Evolutionary conservation across 495 filamentous ascomycete genomes (phyloP).

Genomic region (Tuber microsphaerosporum): DNA sequence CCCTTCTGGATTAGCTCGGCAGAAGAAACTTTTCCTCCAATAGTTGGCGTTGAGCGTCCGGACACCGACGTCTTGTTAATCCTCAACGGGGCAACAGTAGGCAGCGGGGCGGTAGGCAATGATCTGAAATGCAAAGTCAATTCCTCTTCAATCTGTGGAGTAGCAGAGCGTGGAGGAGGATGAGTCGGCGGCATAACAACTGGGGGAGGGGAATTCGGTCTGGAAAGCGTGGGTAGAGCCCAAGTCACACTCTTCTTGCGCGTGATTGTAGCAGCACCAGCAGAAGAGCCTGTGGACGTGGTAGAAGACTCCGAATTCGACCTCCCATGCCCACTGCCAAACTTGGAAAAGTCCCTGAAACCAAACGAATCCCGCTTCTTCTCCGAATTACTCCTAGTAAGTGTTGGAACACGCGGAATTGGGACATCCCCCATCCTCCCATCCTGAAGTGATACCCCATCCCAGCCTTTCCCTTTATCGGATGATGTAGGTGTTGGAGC

Average conservation of each 20-base stretch:
- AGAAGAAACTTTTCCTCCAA: slow-evolving; percentile 21
- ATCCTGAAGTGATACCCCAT: slow-evolving; percentile 39
- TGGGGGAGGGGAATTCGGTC: slow-evolving; percentile 21
- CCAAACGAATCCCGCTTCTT: slow-evolving; percentile 31
- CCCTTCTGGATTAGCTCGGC: slow-evolving; percentile 23
- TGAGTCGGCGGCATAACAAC: slow-evolving; percentile 40
- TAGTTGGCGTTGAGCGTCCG: slow-evolving; percentile 13
- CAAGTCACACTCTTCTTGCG: slow-evolving; percentile 39
- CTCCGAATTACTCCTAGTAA: slow-evolving; percentile 25
- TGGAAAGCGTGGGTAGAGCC: slow-evolving; percentile 29
- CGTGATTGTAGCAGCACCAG: slow-evolving; percentile 26
- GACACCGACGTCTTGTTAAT: slow-evolving; percentile 32
- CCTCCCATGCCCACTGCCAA: slow-evolving; percentile 31
- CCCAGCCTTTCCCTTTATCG: slow-evolving; percentile 35
- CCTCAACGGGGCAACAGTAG: slow-evolving; percentile 34
- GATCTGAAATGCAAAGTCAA: slow-evolving; percentile 35
- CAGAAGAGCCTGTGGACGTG: slow-evolving; percentile 33
- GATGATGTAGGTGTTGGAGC: slow-evolving; percentile 4
- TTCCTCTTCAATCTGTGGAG: slow-evolving; percentile 36
- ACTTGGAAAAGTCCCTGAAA: slow-evolving; percentile 33
- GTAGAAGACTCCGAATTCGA: slow-evolving; percentile 31
- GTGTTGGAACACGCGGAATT: slow-evolving; percentile 3
- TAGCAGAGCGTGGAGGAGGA: slow-evolving; percentile 34
- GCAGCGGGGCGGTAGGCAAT: slow-evolving; percentile 30
- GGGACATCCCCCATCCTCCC: slow-evolving; percentile 37